phyloP scores from a whole-genome alignment of 768 basidiomycete genomes.

The Suillus fuscotomentosus region DNA sequence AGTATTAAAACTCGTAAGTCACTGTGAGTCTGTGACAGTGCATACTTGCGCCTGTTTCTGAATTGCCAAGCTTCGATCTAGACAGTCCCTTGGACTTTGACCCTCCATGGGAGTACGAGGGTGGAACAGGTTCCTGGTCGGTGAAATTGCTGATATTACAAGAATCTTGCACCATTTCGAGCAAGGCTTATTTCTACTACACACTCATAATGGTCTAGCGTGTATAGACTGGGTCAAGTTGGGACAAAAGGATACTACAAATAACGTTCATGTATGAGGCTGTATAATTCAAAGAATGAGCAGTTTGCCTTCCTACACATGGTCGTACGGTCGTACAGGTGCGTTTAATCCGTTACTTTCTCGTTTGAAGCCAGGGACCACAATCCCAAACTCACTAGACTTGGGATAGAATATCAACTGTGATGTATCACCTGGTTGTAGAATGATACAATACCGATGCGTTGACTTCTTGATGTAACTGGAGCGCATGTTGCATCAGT shows the following conservation, averaged over 20 bases:
- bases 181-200: not conserved
- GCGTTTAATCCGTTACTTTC: not conserved
- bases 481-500: not conserved
- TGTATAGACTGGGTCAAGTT: not conserved
- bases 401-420: not conserved
- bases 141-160: not conserved
- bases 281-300: not conserved
- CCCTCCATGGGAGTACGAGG: not conserved
- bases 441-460: not conserved
- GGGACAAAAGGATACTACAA: not conserved
- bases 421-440: not conserved
- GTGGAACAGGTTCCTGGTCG: not conserved
- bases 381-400: not conserved
- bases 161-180: not conserved
- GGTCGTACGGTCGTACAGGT: not conserved
- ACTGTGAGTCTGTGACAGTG: not conserved
- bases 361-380: not conserved
- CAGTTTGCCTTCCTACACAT: not conserved
- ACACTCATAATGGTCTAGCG: not conserved
- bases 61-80: not conserved
- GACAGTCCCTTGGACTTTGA: not conserved
- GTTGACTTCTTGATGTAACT: not conserved
- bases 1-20: not conserved
- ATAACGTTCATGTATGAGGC: not conserved
- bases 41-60: not conserved